Conservation (phyloP, 345 rosid species). For the Eucalyptus fibrosa region DNA sequence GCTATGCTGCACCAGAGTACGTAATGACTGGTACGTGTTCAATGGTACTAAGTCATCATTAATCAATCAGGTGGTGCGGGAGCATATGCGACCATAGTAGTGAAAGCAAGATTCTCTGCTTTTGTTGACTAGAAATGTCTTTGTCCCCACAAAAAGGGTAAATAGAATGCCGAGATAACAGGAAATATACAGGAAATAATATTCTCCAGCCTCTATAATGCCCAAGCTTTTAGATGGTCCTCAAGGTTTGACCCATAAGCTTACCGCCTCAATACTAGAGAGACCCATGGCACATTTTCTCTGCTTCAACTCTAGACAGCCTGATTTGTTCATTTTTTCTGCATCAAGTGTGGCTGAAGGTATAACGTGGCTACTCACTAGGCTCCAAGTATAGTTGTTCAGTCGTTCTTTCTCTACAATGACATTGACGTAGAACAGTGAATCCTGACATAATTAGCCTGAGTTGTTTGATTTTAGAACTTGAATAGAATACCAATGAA, state of each 20-base stretch:
- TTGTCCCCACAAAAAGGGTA: not conserved
- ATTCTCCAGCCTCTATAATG: not conserved
- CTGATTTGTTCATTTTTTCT: not conserved
- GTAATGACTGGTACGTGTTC: constrained; percentile 81
- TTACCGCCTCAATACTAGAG: not conserved
- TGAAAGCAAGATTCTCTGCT: not conserved
- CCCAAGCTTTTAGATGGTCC: not conserved
- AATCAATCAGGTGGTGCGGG: not conserved
- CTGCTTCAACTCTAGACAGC: not conserved
- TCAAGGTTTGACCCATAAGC: not conserved
- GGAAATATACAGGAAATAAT: not conserved
- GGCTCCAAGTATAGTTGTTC: not conserved
- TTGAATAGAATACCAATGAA: not conserved
- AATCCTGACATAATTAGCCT: not conserved
- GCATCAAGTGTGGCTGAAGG: not conserved
- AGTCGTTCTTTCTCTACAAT: not conserved
- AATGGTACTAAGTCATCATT: not conserved
- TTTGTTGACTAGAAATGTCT: not conserved
- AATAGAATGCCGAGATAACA: not conserved
- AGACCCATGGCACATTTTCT: not conserved
- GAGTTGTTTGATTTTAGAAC: not conserved
- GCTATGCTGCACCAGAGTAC: constrained; percentile 97
- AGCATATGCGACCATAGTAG: not conserved
- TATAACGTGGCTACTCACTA: not conserved
- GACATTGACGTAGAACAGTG: not conserved